Evolutionary conservation across 208 protist species (phyloP).

Genomic region (Trypanosoma mega): DNA sequence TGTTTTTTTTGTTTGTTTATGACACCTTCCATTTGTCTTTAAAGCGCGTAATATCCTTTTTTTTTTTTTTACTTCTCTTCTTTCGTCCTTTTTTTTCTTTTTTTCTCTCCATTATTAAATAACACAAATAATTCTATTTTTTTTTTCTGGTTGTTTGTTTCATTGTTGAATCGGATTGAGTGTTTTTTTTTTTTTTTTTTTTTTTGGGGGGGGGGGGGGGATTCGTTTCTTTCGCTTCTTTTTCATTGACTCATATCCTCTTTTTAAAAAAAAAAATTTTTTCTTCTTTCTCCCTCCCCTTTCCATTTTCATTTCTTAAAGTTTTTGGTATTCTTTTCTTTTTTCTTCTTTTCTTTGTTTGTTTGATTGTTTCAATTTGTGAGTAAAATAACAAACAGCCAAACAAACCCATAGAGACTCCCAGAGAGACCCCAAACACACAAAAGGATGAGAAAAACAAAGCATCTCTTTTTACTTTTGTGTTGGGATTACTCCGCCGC

Average conservation of each 20-base stretch:
- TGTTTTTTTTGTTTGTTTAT: not conserved
- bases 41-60: not conserved
- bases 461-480: not conserved
- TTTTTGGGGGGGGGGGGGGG: too few relatives aligned
- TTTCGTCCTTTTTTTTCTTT: not conserved
- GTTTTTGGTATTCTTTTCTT: slow-evolving; percentile 11
- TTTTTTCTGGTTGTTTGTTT: not conserved
- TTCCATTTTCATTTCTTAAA: slow-evolving; percentile 7
- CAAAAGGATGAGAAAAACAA: too few relatives aligned
- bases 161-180: not conserved
- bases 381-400: slow-evolving; percentile 3
- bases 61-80: not conserved
- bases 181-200: not conserved
- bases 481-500: not conserved
- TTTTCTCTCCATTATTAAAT: not conserved
- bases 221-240: not conserved
- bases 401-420: slow-evolving; percentile 20
- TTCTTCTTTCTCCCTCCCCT: slow-evolving; percentile 6
- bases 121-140: not conserved
- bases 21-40: not conserved
- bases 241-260: not conserved
- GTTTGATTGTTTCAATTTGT: not conserved
- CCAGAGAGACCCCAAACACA: not conserved
- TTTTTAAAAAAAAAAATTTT: not conserved
- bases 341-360: slow-evolving; percentile 19